Base-by-base conservation (phyloP, 225 moss, liverwort and hornwort species). In the Lunularia cruciata region DNA sequence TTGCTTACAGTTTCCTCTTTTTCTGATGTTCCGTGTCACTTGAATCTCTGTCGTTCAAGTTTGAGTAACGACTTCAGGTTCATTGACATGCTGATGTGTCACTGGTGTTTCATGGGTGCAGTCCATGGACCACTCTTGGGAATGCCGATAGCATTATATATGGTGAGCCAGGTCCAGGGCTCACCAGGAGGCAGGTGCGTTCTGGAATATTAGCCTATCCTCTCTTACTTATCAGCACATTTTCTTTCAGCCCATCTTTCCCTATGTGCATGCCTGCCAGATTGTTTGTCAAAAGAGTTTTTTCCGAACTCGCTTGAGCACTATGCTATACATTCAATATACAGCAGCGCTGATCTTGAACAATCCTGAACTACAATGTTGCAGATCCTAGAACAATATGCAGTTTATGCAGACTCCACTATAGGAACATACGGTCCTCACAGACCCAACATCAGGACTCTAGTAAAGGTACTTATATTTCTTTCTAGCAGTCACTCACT, bases 301-400 rank as follows among this genome's bases (percentile, higher is more conserved):
- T 54, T 51, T 20, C 5, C 20, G 20, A 54, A 25, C 10, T 25
- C 16, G 27, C 27, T 25, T 25, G 8, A 9, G 1, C 16, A 43
- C 43, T 43, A 16, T 43, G n/a, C n/a, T n/a, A n/a, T n/a, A n/a
- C n/a, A n/a, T n/a, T n/a, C n/a, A n/a, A n/a, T n/a, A n/a, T n/a
- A n/a, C n/a, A n/a, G n/a, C n/a, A n/a, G n/a, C n/a, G n/a, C n/a
- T n/a, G n/a, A n/a, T n/a, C n/a, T n/a, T n/a, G n/a, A n/a, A n/a
- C n/a, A n/a, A n/a, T n/a, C n/a, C n/a, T n/a, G n/a, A n/a, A n/a
- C n/a, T n/a, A n/a, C n/a, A 8, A 53, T 52, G 19, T 33, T 62
- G 79, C 76, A 93, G 93, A 87, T 93, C 60, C 69, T 98, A 73
- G 89, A 93, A 67, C 83, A 82, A 48, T 98, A 98, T 81, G 86